Evolutionary conservation across 305 asterid genomes (phyloP).

Genomic region (Ruellia speciosa): DNA sequence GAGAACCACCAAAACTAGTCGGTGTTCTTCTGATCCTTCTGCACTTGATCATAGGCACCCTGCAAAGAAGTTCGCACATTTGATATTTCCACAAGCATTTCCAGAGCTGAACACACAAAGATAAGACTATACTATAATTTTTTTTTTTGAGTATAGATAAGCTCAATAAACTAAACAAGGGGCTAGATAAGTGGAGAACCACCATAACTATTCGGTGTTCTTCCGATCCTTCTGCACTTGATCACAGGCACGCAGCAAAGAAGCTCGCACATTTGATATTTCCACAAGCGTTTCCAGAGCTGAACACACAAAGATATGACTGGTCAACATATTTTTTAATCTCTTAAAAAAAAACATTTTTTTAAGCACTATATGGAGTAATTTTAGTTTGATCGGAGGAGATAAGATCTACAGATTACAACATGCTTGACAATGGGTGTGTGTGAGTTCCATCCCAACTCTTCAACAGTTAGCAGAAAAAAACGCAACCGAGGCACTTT

Average conservation of each 20-base stretch:
- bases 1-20: constrained; percentile 14
- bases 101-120: constrained; percentile 43
- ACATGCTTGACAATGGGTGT: too few relatives aligned
- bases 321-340: neutral
- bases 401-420: too few relatives aligned
- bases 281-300: constrained; percentile 67
- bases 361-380: neutral
- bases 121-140: too few relatives aligned
- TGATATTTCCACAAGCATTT: constrained; percentile 56
- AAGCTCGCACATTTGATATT: constrained; percentile 52
- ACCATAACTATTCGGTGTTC: constrained; percentile 18
- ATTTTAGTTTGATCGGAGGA: neutral
- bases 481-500: constrained; percentile 1
- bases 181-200: constrained; percentile 1
- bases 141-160: neutral
- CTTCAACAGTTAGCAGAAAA: neutral
- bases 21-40: constrained; percentile 30
- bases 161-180: neutral
- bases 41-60: constrained; percentile 46
- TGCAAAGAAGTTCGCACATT: constrained; percentile 51
- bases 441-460: too few relatives aligned
- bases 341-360: neutral
- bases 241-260: constrained; percentile 48
- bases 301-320: constrained; percentile 24
- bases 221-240: constrained; percentile 43